Evolutionary conservation across 306 rosid genomes (phyloP), one percentile per base, ranked within the genome.

Genomic region (Casuarina glauca): DNA sequence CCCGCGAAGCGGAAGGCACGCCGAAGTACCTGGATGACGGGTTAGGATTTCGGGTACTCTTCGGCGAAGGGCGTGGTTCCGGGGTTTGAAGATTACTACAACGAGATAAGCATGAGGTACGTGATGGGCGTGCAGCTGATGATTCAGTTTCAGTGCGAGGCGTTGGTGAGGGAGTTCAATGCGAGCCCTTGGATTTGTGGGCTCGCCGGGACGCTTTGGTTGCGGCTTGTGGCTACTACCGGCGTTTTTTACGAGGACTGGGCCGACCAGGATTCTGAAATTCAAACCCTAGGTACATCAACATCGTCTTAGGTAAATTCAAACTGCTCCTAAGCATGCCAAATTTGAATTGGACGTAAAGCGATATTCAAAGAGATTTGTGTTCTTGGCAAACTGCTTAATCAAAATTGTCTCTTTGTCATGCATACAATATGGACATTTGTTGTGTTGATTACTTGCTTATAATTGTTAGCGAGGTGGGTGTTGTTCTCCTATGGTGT

Each of bases 141-240:
- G 92, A 74, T 94, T 71, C 86, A 92, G 86, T 83, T 88, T 82
- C 98, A 92, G 26, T 92, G 97, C 5, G 96, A 92, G 80, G 92
- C 85, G 17, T 60, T 94, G 85, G 93, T 89, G 52, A 85, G 88
- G 73, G 92, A 90, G 79, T 92, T 90, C 80, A 88, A 90, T 77
- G 97, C 85, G 50, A 90, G 77, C 50, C 98, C 97, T 52, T 43
- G 90, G 75, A 83, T 94, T 41, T 94, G 98, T 83, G 97, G 97
- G 15, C 80, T 90, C 84, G 85, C 89, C 61, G 96, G 88, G 44
- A 89, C 90, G 7, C 83, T 92, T 74, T 94, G 97, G 98, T 77
- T 91, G 85, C 87, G 97, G 72, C 85, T 89, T 72, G 88, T 94
- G 72, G 89, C 91, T 43, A 49, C 20, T 52, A 88, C 97, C 66